Evolutionary conservation across 106 monocot species (phyloP), one percentile per base, ranked within the genome.

Genomic region (Posidonia australis): DNA sequence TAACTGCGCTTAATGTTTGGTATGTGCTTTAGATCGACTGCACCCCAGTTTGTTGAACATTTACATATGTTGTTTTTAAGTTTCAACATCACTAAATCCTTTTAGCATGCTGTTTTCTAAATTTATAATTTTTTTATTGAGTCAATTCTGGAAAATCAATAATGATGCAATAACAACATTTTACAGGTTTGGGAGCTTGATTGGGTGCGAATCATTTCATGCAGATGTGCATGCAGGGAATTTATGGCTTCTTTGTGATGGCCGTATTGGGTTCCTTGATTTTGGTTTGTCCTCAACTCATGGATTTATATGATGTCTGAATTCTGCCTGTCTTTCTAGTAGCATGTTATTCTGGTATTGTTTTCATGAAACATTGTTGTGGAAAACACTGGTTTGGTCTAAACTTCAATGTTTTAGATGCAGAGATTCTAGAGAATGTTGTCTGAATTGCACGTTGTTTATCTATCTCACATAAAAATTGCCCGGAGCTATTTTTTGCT

Each of bases 181-280:
- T 12, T 78, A 58, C 53, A 94, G 93, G 93, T 94, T 89, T 82
- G 93, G 93, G 56, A 94, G 93, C 71, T 83, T 94, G 68, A 77
- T 94, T 59, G 76, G 77, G 54, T 89, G 93, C 74, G 89, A 94
- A 32, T 80, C 75, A 30, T 94, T 94, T 76, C 93, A 94, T 86
- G 93, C 89, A 62, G 93, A 94, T 82, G 93, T 94, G 19, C 93
- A 94, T 86, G 93, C 93, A 51, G 93, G 93, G 30, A 94, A 94
- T 64, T 67, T 94, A 24, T 94, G 93, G 93, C 67, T 94, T 72
- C 89, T 94, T 79, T 83, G 73, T 74, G 89, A 94, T 76, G 93
- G 93, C 10, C 83, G 84, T 23, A 80, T 94, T 78, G 93, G 93
- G 24, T 94, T 89, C 73, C 89, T 94, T 80, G 93, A 89, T 80